These are phyloP conservation scores for Lepiota venenata DNA, from an alignment of 768 basidiomycete species.

Conservation along the genomic window DNA sequence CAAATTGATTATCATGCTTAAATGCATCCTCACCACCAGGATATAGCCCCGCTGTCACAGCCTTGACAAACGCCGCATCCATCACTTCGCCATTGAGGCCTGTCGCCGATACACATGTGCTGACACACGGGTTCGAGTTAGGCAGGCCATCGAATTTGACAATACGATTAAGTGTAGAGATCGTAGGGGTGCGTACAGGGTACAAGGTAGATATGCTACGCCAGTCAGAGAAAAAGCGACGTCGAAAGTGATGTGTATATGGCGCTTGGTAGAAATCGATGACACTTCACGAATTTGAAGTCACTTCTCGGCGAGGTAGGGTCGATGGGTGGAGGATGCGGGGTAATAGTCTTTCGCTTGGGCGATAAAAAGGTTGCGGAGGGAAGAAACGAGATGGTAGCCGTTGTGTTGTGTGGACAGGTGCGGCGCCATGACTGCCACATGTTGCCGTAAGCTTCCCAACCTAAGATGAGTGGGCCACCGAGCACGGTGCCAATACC, in stretches of 20 bases:
- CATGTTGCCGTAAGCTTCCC: conserved; percentile 78
- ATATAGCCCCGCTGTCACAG: conserved; percentile 63
- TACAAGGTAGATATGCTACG: conserved; percentile 84
- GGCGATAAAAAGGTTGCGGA: conserved; percentile 46
- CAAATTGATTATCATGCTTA: conserved; percentile 59
- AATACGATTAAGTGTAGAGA: conserved; percentile 43
- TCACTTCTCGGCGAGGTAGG: conserved; percentile 37
- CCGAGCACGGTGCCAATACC: conserved; percentile 58
- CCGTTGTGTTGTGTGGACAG: conserved; percentile 73
- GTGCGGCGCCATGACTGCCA: conserved; percentile 96
- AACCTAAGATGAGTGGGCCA: conserved; percentile 73
- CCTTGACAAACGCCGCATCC: conserved; percentile 81
- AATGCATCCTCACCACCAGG: conserved; percentile 69
- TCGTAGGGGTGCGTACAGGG: conserved; percentile 92
- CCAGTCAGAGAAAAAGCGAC: conserved; percentile 98
- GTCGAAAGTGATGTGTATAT: conserved; percentile 85
- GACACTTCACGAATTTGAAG: conserved; percentile 66
- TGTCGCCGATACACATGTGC: conserved; percentile 2
- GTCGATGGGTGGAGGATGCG: conserved; percentile 13
- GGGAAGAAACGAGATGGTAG: conserved; percentile 82
- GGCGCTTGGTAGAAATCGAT: conserved; percentile 81
- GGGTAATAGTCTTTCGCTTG: conserved; percentile 15
- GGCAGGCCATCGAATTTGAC: conserved; percentile 16
- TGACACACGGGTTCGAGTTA: conserved; percentile 8
- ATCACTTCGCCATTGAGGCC: conserved; percentile 71